These are phyloP conservation scores for Quercus phellos DNA, from an alignment of 331 rosid species.

Conservation along the genomic window DNA sequence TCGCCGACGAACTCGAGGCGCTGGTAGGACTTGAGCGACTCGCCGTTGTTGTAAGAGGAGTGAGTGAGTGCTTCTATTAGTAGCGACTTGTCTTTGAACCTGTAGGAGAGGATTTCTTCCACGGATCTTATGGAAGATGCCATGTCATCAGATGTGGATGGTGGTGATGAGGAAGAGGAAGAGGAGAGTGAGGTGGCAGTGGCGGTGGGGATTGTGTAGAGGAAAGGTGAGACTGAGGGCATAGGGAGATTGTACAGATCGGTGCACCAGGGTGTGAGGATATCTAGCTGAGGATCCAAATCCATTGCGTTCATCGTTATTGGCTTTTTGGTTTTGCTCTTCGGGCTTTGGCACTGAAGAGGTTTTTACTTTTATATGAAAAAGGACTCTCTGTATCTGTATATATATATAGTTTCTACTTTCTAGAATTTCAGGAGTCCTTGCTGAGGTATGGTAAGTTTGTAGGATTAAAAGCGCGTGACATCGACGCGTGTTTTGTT, in stretches of 20 bases:
- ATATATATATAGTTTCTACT: too few relatives aligned
- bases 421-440: too few relatives aligned
- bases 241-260: too few relatives aligned
- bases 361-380: too few relatives aligned
- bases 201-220: too few relatives aligned
- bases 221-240: too few relatives aligned
- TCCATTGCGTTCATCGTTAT: not conserved
- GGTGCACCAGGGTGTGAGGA: not conserved
- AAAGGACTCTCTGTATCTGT: too few relatives aligned
- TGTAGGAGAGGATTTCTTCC: slow-evolving; percentile 34
- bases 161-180: not conserved
- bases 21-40: slow-evolving; percentile 30
- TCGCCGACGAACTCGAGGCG: slow-evolving; percentile 77
- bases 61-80: slow-evolving; percentile 76
- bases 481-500: too few relatives aligned
- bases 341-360: too few relatives aligned
- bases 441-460: too few relatives aligned
- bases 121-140: slow-evolving; percentile 6
- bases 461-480: too few relatives aligned
- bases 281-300: not conserved
- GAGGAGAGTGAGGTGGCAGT: not conserved
- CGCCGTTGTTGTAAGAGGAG: slow-evolving; percentile 26
- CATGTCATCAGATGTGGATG: slow-evolving; percentile 12
- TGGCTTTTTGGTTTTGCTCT: too few relatives aligned
- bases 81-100: slow-evolving; percentile 48